Evolutionary conservation across 2,329 filamentous ascomycete genomes (phyloP), one percentile per base, ranked within the genome.

Genomic region (Pseudovirgaria hyperparasitica): DNA sequence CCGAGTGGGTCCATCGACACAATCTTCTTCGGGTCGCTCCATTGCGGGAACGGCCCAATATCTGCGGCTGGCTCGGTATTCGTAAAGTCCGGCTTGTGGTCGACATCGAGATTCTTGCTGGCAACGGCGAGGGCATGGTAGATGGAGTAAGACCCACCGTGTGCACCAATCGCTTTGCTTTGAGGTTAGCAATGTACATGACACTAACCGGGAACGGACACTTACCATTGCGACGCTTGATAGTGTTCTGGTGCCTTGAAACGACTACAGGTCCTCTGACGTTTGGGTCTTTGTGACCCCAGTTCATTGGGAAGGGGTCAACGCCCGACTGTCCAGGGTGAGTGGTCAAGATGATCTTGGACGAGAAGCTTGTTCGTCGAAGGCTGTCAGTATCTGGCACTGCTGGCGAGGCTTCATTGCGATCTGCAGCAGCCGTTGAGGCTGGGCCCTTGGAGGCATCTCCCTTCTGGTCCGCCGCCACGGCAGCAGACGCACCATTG

Each of bases 1-100:
- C 90, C 87, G 52, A 79, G 82, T 0, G 87, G 87, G 49, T 96
- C 90, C 84, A 98, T 93, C 11, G 87, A 82, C 9, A 96, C 87
- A 36, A 98, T 96, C 63, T 94, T 96, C 55, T 82, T 84, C 45
- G 70, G 72, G 48, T 92, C 82, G 15, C 70, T 71, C 87, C 87
- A 98, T 57, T 90, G 74, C 6, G 82, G 76, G 43, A 92, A 92
- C 6, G 82, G 85, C 0, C 85, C 85, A 47, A 96, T 82, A 28
- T 77, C 72, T 13, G 74, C 82, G n/a, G 86, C 85, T 9, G 90
- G 90, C 52, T 96, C 82, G 7, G 85, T 93, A 54, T 96, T 82
- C 35, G 76, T 77, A 52, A 79, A 76, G 48, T 80, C 74, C 8
- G 77, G 73, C 43, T 70, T 79, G 55, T 94, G 86, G 40, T 92